A percentile compares a stretch with the other conserved stretches of the same genome.
Evolutionary conservation across 257 asterid genomes (phyloP).

Genomic region (Handroanthus guayacan): DNA sequence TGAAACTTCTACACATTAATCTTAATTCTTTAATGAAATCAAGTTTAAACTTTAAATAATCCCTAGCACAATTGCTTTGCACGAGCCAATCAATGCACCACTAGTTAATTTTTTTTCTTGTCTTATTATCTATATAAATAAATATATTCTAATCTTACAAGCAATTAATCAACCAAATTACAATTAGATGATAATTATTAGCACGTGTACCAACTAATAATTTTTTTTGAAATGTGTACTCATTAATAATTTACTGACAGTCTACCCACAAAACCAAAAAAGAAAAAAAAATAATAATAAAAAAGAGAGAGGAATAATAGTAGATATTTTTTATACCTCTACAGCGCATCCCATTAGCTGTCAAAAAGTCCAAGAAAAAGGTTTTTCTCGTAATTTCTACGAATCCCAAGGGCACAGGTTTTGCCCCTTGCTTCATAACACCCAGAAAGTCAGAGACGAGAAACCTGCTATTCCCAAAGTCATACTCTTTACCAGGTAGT

Average conservation of each 20-base stretch:
- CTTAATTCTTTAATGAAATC: background rate
- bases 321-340: background rate
- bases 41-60: background rate
- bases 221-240: conserved; percentile 1
- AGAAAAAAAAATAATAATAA: background rate
- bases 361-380: background rate
- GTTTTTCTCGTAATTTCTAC: conserved; percentile 31
- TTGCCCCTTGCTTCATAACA: conserved; percentile 6
- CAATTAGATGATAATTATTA: conserved; percentile 33
- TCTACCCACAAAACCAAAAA: background rate
- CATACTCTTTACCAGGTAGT: conserved; percentile 2
- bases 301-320: background rate
- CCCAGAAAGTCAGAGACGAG: background rate
- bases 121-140: background rate
- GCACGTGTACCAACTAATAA: conserved; percentile 35
- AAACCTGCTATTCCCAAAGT: background rate
- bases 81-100: conserved; percentile 4
- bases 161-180: conserved; percentile 19
- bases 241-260: background rate
- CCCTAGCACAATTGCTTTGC: background rate
- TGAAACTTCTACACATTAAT: background rate
- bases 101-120: background rate
- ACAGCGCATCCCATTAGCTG: conserved; percentile 12
- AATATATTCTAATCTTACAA: background rate
- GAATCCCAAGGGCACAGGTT: conserved; percentile 30